Evolutionary conservation across 2,329 filamentous ascomycete species (phyloP), one percentile per base, ranked within the genome.

Genomic region (Colletotrichum truncatum): DNA sequence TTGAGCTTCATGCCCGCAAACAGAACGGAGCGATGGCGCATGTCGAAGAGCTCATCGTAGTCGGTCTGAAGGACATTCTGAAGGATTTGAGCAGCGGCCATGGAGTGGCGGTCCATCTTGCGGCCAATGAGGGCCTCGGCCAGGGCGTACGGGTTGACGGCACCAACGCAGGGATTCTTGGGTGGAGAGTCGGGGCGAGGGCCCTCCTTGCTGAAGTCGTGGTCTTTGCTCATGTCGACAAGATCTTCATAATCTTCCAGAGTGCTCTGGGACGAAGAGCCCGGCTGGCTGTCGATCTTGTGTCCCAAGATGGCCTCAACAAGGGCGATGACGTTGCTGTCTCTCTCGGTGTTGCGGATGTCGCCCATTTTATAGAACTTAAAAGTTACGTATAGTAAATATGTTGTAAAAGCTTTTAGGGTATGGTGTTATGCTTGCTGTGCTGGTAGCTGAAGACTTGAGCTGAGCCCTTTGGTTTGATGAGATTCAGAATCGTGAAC

Each of bases 1-100:
- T 80, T 76, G 60, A 82, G 76, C 71, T 76, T 76, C 36, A 81
- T 72, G 16, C 81, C 81, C 3, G 80, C 78, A 54, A 75, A 82
- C 14, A 83, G 75, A 21, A 81, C 74, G 18, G 81, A 82, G 54
- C 71, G 56, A 69, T 81, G 77, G 68, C 77, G 80, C 75, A 82
- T 72, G 71, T 82, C 81, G 53, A 83, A 83, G 43, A 82, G 78
- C 72, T 83, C 81, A 49, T 82, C 77, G 58, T 83, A 83, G 70
- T 82, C 80, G 16, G 80, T 82, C 72, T 82, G 80, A 23, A 83
- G 75, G 28, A 81, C 76, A 52, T 79, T 78, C 48, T 78, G 75
- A 26, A 83, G 68, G 60, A 83, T 74, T 12, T 71, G 69, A 21
- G 75, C 71, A 0, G 75, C 71, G 18, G 71, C 71, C 18, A 75